Base-by-base conservation (phyloP, 2,329 filamentous ascomycete genomes). In the Clonostachys byssicola region DNA sequence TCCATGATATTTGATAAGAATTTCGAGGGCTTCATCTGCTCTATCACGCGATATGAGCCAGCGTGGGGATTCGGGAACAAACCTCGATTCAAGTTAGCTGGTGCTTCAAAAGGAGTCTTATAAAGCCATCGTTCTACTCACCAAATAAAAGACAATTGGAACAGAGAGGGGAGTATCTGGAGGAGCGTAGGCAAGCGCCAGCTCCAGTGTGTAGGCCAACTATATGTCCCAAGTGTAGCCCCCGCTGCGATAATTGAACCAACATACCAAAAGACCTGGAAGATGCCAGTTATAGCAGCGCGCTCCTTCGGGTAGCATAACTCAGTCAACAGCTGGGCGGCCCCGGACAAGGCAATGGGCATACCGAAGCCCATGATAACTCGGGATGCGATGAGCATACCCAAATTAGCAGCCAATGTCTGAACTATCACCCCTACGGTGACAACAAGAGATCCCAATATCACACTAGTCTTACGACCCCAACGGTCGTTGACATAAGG, bases 241-340 rank as follows among this genome's bases (percentile, higher is more conserved):
- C 63, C 73, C 0, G 75, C 72, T 2, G 76, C 71, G 3, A 69
- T 44, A 44, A 80, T 75, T 44, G 68, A 64, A 5, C 78, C 77
- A 40, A 81, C 61, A 51, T 80, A 72, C 55, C 78, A 81, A 10
- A 75, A 75, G 60, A 66, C 74, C 54, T 83, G 83, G 67, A 83
- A 83, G 20, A 46, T 40, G 14, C 77, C 80, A 1, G 78, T 83
- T 45, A 83, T 52, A 38, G 79, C 68, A 0, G 79, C 68, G 45
- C 80, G 75, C 58, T 83, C 79, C 60, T 81, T 82, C 5, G 80
- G 80, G 57, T 83, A 75, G 4, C 72, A 74, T 12, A 84, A 64
- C 59, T 84, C 81, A 55, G 77, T 80, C 30, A 84, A 77, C 42
- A 83, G 62, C 6, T 77, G 71, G 1, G 80, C 80, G 6, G 74